Percentiles rank a stretch among this genome's conserved stretches.
phyloP scores from a whole-genome alignment of 2,329 filamentous ascomycete genomes.

The Macrophomina phaseolina region DNA sequence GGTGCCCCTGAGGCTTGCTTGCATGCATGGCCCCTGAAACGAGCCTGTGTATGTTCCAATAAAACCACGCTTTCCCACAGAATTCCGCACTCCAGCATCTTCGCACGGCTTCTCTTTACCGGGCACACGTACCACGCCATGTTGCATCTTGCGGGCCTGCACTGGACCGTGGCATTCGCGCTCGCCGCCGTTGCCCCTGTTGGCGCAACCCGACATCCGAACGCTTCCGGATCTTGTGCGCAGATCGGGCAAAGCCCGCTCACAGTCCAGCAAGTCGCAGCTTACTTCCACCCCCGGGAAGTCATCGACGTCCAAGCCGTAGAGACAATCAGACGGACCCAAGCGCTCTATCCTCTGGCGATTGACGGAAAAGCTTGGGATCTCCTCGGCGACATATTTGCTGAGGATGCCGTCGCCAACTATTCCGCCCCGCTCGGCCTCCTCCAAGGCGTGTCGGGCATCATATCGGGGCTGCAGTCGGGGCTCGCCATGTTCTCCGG shows the following conservation, averaged over 20 bases:
- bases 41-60: too few relatives aligned
- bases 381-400: constrained; percentile 30
- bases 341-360: constrained; percentile 31
- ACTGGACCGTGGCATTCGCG: too few relatives aligned
- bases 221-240: too few relatives aligned
- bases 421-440: constrained; percentile 30
- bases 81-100: too few relatives aligned
- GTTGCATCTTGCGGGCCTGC: too few relatives aligned
- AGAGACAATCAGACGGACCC: constrained; percentile 29
- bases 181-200: too few relatives aligned
- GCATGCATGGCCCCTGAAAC: too few relatives aligned
- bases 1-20: too few relatives aligned
- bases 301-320: not conserved
- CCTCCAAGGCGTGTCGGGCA: constrained; percentile 1
- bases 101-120: too few relatives aligned
- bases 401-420: constrained; percentile 30
- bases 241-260: not conserved
- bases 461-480: constrained; percentile 23
- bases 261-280: not conserved
- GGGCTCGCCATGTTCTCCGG: constrained; percentile 1
- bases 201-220: too few relatives aligned
- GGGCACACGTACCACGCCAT: too few relatives aligned
- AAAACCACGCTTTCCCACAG: too few relatives aligned
- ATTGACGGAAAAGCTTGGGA: constrained; percentile 33
- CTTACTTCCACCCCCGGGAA: not conserved